These are phyloP conservation scores for Begonia masoniana DNA, from an alignment of 306 rosid species.

Conservation along the genomic window DNA sequence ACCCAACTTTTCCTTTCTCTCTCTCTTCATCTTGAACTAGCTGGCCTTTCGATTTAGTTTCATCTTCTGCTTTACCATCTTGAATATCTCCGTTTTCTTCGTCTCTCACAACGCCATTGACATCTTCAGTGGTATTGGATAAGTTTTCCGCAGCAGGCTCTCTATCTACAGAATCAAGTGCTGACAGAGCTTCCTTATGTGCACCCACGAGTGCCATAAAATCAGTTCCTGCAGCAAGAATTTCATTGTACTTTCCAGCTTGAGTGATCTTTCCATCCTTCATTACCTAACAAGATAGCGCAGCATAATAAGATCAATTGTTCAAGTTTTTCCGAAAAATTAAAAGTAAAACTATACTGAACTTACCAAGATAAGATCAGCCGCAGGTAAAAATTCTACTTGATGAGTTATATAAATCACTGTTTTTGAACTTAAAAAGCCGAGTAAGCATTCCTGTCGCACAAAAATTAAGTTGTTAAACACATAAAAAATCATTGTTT, in stretches of 20 bases:
- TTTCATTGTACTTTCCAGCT: slow-evolving; percentile 57
- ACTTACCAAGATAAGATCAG: slow-evolving; percentile 73
- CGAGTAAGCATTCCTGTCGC: slow-evolving; percentile 70
- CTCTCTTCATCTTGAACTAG: slow-evolving; percentile 92
- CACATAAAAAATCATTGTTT: not conserved
- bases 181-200: slow-evolving; percentile 60
- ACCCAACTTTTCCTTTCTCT: slow-evolving; percentile 69
- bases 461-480: not conserved
- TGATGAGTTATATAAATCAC: slow-evolving; percentile 82
- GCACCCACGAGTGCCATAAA: slow-evolving; percentile 85
- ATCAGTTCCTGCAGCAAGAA: slow-evolving; percentile 52
- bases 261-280: slow-evolving; percentile 68
- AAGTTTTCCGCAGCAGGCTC: slow-evolving; percentile 15
- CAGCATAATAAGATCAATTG: too few relatives aligned
- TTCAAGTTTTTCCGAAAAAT: not conserved
- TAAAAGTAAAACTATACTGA: not conserved
- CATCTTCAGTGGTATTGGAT: slow-evolving; percentile 16
- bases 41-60: slow-evolving; percentile 35
- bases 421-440: slow-evolving; percentile 55
- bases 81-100: slow-evolving; percentile 19
- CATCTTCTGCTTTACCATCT: slow-evolving; percentile 25
- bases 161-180: slow-evolving; percentile 31
- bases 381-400: slow-evolving; percentile 78
- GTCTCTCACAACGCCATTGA: slow-evolving; percentile 18
- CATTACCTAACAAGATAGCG: slow-evolving; percentile 43